Evolutionary conservation across 352 stramenopile species (phyloP).

Genomic region (Phytophthora quininea): DNA sequence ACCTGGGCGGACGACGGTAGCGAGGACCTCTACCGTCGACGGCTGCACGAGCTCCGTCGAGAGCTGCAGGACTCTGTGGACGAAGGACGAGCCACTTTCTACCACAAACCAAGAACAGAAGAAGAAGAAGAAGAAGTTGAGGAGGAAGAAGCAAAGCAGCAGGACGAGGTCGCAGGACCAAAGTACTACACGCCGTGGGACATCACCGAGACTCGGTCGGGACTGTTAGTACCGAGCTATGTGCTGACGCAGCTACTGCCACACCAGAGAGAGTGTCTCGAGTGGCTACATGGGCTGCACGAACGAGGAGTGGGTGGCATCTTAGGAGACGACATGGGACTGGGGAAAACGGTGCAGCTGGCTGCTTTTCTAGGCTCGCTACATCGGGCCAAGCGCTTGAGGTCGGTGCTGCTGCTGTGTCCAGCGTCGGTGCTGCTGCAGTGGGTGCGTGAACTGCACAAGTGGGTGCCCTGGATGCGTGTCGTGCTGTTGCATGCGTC

Average conservation of each 20-base stretch:
- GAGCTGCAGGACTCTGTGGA: slow-evolving; percentile 32
- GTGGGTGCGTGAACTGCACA: slow-evolving; percentile 95
- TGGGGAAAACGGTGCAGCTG: slow-evolving; percentile 97
- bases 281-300: slow-evolving; percentile 98
- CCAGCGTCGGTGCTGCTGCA: slow-evolving; percentile 96
- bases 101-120: slow-evolving; percentile 40
- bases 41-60: slow-evolving; percentile 40
- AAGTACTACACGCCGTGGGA: slow-evolving; percentile 57
- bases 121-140: slow-evolving; percentile 16
- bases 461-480: slow-evolving; percentile 91
- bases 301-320: slow-evolving; percentile 97
- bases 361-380: slow-evolving; percentile 84
- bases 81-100: slow-evolving; percentile 41
- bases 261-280: slow-evolving; percentile 95
- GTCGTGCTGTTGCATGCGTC: slow-evolving; percentile 91
- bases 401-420: slow-evolving; percentile 91
- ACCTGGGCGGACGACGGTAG: slow-evolving; percentile 58
- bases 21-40: slow-evolving; percentile 33
- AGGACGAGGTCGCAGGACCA: slow-evolving; percentile 19
- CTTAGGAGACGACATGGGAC: slow-evolving; percentile 95
- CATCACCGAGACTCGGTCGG: slow-evolving; percentile 62
- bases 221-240: slow-evolving; percentile 69
- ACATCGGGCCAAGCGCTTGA: slow-evolving; percentile 57
- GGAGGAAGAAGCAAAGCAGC: not conserved
- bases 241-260: slow-evolving; percentile 88